Evolutionary conservation across 2,329 filamentous ascomycete species (phyloP).

Genomic region (Thelonectria rubi): DNA sequence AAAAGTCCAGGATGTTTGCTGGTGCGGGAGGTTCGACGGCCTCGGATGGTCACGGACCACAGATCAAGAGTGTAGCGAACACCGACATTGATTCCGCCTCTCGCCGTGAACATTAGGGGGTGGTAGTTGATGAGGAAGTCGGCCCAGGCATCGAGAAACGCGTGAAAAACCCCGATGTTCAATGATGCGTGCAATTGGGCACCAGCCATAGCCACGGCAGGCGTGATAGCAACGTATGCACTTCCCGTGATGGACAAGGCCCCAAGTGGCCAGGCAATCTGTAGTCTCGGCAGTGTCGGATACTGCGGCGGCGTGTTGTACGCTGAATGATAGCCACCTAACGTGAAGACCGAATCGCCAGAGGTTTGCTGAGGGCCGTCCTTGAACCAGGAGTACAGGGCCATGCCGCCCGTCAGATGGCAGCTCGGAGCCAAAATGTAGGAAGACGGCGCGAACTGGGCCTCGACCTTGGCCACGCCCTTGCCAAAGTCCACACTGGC

Average conservation of each 20-base stretch:
- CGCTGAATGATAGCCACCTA: slow-evolving; percentile 56
- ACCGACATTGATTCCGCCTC: slow-evolving; percentile 37
- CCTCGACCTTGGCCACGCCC: slow-evolving; percentile 50
- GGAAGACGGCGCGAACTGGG: slow-evolving; percentile 51
- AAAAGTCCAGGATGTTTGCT: no score
- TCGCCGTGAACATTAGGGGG: slow-evolving; percentile 22
- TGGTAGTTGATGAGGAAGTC: slow-evolving; percentile 33
- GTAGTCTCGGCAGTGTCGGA: slow-evolving; percentile 49
- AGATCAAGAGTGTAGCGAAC: slow-evolving; percentile 30
- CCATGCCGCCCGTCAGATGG: slow-evolving; percentile 54
- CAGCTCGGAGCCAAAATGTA: slow-evolving; percentile 52
- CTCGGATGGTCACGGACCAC: slow-evolving; percentile 27
- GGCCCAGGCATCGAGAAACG: slow-evolving; percentile 19
- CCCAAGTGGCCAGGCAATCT: slow-evolving; percentile 40
- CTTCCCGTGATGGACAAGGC: slow-evolving; percentile 44
- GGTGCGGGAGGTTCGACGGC: no score
- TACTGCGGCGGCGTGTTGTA: slow-evolving; percentile 49
- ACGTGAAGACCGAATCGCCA: slow-evolving; percentile 56
- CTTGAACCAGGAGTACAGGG: slow-evolving; percentile 52
- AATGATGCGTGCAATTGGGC: slow-evolving; percentile 33
- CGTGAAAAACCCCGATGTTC: neutral
- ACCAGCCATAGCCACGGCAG: slow-evolving; percentile 49
- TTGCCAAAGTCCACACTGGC: slow-evolving; percentile 47
- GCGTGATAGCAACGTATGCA: slow-evolving; percentile 52
- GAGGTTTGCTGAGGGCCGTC: slow-evolving; percentile 28